A percentile compares a stretch with the other conserved stretches of the same genome.
Evolutionary conservation across 176 grass and related monocot genomes (phyloP).

Genomic region (Secale cereale): DNA sequence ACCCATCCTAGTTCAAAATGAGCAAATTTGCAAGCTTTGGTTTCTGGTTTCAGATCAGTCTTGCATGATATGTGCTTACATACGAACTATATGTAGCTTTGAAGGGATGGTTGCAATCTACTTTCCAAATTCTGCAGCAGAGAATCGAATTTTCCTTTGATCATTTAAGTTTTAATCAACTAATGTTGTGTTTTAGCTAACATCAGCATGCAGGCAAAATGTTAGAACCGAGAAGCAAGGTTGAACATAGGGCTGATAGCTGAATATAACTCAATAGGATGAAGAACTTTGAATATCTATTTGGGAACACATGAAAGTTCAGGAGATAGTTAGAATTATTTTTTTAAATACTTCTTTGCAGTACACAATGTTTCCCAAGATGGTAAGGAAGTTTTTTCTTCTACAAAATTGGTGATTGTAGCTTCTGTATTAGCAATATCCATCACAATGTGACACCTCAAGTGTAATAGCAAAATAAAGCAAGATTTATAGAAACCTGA

Average conservation of each 20-base stretch:
- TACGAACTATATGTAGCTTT: neutral
- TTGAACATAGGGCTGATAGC: neutral
- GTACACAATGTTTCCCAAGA: neutral
- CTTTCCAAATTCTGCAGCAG: neutral
- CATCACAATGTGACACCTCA: conserved; percentile 3
- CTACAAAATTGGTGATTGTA: neutral
- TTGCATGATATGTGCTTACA: neutral
- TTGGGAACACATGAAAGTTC: neutral
- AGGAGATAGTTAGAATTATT: neutral
- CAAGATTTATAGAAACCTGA: conserved; percentile 49
- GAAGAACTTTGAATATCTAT: neutral
- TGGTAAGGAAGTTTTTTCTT: neutral
- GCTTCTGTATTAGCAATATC: neutral
- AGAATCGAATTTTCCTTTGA: neutral
- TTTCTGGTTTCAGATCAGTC: neutral
- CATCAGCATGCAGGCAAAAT: neutral
- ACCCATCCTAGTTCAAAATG: neutral
- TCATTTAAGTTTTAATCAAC: neutral
- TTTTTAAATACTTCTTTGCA: neutral
- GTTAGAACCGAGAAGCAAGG: neutral
- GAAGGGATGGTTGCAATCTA: neutral
- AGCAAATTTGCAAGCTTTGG: neutral
- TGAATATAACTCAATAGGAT: neutral
- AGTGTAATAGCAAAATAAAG: neutral
- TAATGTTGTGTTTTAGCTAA: neutral